These are phyloP conservation scores for Tremellales sp. DNA, from an alignment of 1,284 basidiomycete genomes.

Conservation along the genomic window DNA sequence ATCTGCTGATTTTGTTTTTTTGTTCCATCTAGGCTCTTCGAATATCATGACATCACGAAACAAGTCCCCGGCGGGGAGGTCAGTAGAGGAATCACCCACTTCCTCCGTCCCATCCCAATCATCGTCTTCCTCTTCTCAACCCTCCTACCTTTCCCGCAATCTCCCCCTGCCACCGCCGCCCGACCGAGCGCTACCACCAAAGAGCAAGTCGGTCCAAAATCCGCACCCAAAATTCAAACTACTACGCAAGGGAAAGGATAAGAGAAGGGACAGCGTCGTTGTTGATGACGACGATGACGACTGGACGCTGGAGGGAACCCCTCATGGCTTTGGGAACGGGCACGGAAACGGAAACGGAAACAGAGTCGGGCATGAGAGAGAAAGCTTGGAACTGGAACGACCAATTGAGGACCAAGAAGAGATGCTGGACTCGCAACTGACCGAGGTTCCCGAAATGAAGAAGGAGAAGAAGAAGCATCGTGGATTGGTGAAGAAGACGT, in stretches of 20 bases:
- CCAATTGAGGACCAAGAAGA: not conserved
- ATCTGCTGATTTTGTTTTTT: no score
- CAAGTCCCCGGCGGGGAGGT: no score
- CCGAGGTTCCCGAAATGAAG: slow-evolving; percentile 19
- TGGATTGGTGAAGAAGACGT: slow-evolving; percentile 43
- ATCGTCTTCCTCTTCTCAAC: slow-evolving; percentile 3
- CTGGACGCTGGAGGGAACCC: slow-evolving; percentile 36
- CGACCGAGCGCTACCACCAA: slow-evolving; percentile 19
- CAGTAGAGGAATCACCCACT: no score
- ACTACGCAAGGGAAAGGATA: slow-evolving; percentile 18
- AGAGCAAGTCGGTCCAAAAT: slow-evolving; percentile 12
- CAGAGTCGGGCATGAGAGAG: not conserved
- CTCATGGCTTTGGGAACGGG: not conserved
- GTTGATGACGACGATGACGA: slow-evolving; percentile 33
- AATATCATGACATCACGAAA: no score
- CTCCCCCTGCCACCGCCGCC: slow-evolving; percentile 23
- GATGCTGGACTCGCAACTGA: slow-evolving; percentile 21
- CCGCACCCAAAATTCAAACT: slow-evolving; percentile 22
- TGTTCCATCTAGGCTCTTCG: no score
- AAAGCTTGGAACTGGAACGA: not conserved
- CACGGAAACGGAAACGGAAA: not conserved
- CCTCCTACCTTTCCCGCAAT: slow-evolving; percentile 5
- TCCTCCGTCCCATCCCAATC: not conserved
- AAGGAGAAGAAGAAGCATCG: slow-evolving; percentile 29
- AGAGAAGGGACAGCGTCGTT: slow-evolving; percentile 6